Conservation (phyloP, 192 early-diverging fungal species). For the Podochytrium sp. region DNA sequence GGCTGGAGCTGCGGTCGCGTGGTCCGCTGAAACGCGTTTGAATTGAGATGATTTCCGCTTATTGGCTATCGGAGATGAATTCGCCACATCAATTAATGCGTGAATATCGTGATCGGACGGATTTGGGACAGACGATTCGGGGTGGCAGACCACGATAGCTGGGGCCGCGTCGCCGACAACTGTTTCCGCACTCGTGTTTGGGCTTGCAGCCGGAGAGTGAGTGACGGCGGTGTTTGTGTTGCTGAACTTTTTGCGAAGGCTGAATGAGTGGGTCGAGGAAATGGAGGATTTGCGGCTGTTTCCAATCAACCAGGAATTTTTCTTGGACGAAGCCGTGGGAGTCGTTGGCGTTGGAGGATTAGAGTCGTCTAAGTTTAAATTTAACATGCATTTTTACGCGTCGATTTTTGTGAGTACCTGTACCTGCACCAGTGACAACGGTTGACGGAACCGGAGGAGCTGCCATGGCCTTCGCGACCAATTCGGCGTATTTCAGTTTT, state of each 20-base stretch:
- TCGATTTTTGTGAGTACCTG: too few relatives aligned
- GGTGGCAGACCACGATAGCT: neutral
- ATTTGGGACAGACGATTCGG: neutral
- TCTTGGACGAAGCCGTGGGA: too few relatives aligned
- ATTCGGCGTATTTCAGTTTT: neutral
- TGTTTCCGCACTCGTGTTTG: neutral
- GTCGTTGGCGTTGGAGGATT: too few relatives aligned
- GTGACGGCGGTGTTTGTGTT: neutral
- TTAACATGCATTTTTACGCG: too few relatives aligned
- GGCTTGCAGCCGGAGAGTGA: neutral
- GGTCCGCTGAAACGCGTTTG: too few relatives aligned
- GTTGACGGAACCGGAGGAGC: neutral
- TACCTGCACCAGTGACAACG: neutral
- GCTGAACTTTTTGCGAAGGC: neutral
- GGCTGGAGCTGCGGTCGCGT: too few relatives aligned
- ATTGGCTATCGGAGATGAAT: too few relatives aligned
- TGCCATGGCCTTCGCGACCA: neutral
- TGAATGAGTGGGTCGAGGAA: neutral
- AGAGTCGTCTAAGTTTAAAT: too few relatives aligned
- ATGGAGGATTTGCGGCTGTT: neutral
- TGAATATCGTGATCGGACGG: neutral
- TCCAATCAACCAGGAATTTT: too few relatives aligned
- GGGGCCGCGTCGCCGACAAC: neutral
- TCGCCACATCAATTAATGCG: neutral
- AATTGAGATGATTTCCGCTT: too few relatives aligned